Evolutionary conservation across 2,329 filamentous ascomycete genomes (phyloP).

Genomic region (Biscogniauxia mediterranea): DNA sequence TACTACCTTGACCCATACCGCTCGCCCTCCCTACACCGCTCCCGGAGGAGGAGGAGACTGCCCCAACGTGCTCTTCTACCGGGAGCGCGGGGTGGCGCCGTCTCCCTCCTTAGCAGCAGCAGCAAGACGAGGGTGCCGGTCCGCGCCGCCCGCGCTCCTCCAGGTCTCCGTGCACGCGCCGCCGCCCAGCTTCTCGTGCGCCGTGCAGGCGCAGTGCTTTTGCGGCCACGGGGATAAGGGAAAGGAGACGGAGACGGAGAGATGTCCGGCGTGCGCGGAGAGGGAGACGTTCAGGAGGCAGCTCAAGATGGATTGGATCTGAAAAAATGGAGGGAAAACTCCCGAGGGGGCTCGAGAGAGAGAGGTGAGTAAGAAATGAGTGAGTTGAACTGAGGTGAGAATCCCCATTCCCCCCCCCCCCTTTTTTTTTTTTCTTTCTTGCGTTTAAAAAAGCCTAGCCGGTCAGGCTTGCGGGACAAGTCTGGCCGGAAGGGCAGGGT

Average conservation of each 20-base stretch:
- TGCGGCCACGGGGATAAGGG: conserved; percentile 5
- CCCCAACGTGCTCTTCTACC: conserved; percentile 4
- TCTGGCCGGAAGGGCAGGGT: too few relatives aligned
- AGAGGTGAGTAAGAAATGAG: background rate
- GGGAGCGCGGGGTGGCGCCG: conserved; percentile 19
- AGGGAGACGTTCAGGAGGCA: conserved; percentile 6
- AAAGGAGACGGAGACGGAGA: background rate
- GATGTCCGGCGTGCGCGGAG: conserved; percentile 12
- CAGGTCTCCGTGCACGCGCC: conserved; percentile 15
- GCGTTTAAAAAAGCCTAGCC: too few relatives aligned
- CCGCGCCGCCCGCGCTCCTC: conserved; percentile 13
- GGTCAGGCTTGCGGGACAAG: too few relatives aligned
- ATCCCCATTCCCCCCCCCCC: too few relatives aligned
- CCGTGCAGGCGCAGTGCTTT: conserved; percentile 20
- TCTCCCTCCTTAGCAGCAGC: too few relatives aligned
- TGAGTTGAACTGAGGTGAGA: too few relatives aligned
- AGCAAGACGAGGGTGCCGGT: conserved; percentile 2
- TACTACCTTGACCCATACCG: too few relatives aligned
- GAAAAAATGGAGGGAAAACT: background rate
- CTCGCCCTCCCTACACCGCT: too few relatives aligned
- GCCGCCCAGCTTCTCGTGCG: conserved; percentile 13
- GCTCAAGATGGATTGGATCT: conserved; percentile 18
- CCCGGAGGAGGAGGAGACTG: conserved; percentile 1
- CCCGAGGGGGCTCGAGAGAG: background rate
- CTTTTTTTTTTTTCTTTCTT: too few relatives aligned